Base-by-base conservation (phyloP, 495 filamentous ascomycete genomes). In the Hyaloscypha variabilis region DNA sequence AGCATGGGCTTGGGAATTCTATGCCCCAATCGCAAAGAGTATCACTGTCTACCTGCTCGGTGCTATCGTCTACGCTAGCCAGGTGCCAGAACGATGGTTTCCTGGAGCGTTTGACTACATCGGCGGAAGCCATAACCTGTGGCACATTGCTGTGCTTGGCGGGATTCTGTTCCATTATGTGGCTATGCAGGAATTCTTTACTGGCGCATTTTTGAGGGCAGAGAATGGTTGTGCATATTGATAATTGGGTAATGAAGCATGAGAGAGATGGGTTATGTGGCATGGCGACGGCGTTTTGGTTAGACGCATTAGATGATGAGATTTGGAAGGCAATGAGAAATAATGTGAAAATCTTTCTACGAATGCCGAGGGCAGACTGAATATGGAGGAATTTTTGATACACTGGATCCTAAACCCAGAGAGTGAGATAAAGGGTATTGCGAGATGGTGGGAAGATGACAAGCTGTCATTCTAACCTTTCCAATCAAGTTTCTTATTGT, bases 141-240 rank as follows among this genome's bases (percentile, higher is more conserved):
- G 96, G 95, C 95, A 99, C 76, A 76, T 97, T 49, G 96, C 96
- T 24, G 95, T 99, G 26, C 77, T 99, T 28, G 91, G 93, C 23
- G 95, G 95, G n/a, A 99, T 99, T 55, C 76, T 98, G 6, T 98
- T 94, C 74, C 95, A 99, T 78, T 99, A 97, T 74, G 80, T 82
- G 26, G 95, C 95, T 26, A 98, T 99, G 95, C 91, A 97, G 72
- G 86, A 92, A 54, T 93, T 99, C 71, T 99, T 99, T 70, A 79
- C 90, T 0, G 81, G 82, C 50, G 95, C 95, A n/a, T 97, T 97
- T 77, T 73, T 78, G 64, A 81, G 92, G 54, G 92, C 90, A 31
- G 69, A 80, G 68, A 77, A 74, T 29, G 82, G 79, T 24, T 86
- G 83, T 73, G 13, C 21, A 8, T 67, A 63, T 64, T 71, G 52